Evolutionary conservation across 148 eudicot genomes (phyloP).

Genomic region (Pouteria glomerata): DNA sequence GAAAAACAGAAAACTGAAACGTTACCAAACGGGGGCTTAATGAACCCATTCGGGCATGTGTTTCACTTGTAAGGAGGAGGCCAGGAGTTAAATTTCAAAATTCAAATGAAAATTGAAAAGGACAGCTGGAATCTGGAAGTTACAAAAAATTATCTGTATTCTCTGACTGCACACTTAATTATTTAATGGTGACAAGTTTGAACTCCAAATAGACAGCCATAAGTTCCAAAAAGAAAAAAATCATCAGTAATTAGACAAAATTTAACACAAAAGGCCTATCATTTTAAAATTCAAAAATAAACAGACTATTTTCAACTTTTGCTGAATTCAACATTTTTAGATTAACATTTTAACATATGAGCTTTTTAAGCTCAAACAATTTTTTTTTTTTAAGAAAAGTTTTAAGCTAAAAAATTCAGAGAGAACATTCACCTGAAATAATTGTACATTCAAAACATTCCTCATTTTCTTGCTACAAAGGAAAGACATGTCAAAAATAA

Average conservation of each 20-base stretch:
- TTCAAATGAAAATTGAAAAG: neutral
- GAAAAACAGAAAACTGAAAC: too few species aligned
- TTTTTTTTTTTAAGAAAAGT: too few species aligned
- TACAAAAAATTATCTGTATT: neutral
- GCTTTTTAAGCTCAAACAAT: neutral
- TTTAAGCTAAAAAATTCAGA: neutral
- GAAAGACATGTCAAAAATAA: neutral
- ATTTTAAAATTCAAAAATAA: conserved; percentile 5
- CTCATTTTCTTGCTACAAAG: neutral
- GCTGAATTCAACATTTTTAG: neutral
- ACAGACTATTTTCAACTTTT: neutral
- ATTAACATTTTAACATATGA: neutral
- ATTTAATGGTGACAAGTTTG: neutral
- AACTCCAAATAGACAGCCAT: conserved; percentile 1
- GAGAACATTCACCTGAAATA: neutral
- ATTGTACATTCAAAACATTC: neutral
- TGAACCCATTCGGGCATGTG: too few species aligned
- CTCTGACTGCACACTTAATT: neutral
- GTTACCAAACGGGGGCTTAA: too few species aligned
- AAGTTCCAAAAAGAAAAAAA: neutral
- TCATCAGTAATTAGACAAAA: neutral
- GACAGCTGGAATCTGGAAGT: too few species aligned
- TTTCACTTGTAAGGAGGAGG: too few species aligned
- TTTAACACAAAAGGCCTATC: neutral
- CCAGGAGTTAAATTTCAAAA: too few species aligned